phyloP scores from a whole-genome alignment of 179 eudicot genomes.

The Spinacia oleracea region DNA sequence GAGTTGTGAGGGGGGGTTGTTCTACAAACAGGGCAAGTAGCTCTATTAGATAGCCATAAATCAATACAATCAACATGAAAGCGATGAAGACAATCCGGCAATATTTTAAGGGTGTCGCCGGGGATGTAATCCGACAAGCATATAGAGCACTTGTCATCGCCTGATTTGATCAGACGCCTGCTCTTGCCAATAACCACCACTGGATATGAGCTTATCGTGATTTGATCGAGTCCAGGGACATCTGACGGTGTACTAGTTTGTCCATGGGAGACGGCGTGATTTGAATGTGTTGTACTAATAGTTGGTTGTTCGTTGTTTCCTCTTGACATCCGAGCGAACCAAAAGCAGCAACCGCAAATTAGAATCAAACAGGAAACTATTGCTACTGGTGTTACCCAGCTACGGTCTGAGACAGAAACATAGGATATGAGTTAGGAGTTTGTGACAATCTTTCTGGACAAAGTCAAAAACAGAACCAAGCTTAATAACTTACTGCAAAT shows the following conservation, averaged over 20 bases:
- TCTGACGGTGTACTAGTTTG: too few species aligned
- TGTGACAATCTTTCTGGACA: too few species aligned
- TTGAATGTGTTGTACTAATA: not conserved
- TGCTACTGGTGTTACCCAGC: not conserved
- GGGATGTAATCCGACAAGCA: slow-evolving; percentile 20
- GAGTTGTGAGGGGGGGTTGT: not conserved
- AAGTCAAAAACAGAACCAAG: too few species aligned
- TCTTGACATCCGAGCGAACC: not conserved
- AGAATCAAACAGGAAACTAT: too few species aligned
- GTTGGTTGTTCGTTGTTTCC: not conserved
- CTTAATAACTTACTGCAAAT: too few species aligned
- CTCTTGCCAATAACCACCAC: slow-evolving; percentile 21
- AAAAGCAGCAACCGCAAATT: not conserved
- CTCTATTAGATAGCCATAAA: slow-evolving; percentile 15
- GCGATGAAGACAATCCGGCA: slow-evolving; percentile 29
- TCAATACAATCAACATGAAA: slow-evolving; percentile 31
- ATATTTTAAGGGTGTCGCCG: slow-evolving; percentile 4
- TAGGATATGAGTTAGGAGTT: not conserved
- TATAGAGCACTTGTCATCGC: slow-evolving; percentile 19
- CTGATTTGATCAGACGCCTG: slow-evolving; percentile 13
- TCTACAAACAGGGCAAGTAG: slow-evolving; percentile 32
- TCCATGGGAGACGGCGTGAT: not conserved
- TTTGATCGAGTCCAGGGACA: slow-evolving; percentile 17
- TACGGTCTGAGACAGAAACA: not conserved
- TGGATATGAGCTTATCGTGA: slow-evolving; percentile 26